phyloP scores from a whole-genome alignment of 192 early-diverging fungal species.

The Linnemannia elongata region DNA sequence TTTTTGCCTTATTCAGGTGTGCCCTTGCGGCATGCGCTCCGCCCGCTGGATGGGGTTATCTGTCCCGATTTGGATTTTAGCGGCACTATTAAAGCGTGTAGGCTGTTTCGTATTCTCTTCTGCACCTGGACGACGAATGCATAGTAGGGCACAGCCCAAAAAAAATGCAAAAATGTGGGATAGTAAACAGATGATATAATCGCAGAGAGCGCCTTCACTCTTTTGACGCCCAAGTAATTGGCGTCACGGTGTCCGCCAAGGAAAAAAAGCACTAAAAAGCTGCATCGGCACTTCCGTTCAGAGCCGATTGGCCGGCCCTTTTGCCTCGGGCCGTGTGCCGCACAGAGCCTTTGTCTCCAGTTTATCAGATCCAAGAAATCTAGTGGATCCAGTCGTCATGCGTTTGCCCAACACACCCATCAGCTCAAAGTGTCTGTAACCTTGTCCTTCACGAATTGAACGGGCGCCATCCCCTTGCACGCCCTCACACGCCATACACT shows the following conservation, averaged over 20 bases:
- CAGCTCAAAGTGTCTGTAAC: conserved; percentile 3
- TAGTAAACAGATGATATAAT: conserved; percentile 14
- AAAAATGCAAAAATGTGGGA: conserved; percentile 18
- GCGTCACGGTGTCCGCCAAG: conserved; percentile 14
- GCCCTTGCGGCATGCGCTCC: conserved; percentile 8
- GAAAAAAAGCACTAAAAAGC: conserved; percentile 13
- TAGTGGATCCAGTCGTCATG: background rate
- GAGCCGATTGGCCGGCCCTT: conserved; percentile 20
- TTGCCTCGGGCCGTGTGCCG: conserved; percentile 15
- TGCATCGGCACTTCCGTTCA: conserved; percentile 14
- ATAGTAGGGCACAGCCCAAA: conserved; percentile 12
- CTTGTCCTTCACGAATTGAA: background rate
- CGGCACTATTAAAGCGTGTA: conserved; percentile 11
- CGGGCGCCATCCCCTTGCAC: no score
- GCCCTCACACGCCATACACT: no score
- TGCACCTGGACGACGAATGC: conserved; percentile 19
- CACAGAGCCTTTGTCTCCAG: background rate
- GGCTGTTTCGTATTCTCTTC: conserved; percentile 25
- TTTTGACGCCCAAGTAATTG: conserved; percentile 18
- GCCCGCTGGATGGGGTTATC: conserved; percentile 11
- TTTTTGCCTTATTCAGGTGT: conserved; percentile 20
- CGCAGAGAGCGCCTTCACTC: conserved; percentile 8
- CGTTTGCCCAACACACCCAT: background rate
- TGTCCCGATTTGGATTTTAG: conserved; percentile 15
- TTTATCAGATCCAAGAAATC: conserved; percentile 2